Percentiles rank a stretch among this genome's conserved stretches.
Evolutionary conservation across 163 green algal species (phyloP).

Genomic region (Scenedesmus sp.): DNA sequence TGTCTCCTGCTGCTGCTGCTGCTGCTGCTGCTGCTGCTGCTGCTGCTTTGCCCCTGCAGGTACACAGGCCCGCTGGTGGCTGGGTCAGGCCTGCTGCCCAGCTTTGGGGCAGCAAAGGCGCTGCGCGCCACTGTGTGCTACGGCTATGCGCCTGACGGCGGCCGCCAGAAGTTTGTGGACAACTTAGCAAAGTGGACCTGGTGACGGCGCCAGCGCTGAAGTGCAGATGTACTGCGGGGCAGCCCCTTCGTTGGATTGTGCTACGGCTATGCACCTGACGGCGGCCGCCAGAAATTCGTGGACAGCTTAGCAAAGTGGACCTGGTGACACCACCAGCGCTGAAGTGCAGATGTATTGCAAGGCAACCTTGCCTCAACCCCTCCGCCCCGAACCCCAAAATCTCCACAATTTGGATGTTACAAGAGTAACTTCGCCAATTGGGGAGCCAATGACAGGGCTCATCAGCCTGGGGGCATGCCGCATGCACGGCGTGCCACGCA

Average conservation of each 20-base stretch:
- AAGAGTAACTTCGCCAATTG: too few species aligned
- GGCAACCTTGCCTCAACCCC: too few species aligned
- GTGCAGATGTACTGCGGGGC: too few species aligned
- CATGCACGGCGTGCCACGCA: too few species aligned
- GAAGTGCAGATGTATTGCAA: too few species aligned
- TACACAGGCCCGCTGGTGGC: neutral
- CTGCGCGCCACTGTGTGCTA: neutral
- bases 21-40: neutral
- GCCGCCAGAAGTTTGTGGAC: neutral
- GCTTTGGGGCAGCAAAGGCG: neutral
- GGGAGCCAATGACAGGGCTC: too few species aligned
- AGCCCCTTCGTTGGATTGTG: neutral
- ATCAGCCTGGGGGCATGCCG: too few species aligned
- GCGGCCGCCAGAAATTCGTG: neutral
- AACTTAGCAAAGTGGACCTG: neutral
- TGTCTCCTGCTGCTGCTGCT: neutral
- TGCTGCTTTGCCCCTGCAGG: neutral
- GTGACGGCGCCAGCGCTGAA: neutral
- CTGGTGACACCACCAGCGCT: neutral
- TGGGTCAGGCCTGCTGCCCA: neutral
- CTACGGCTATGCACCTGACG: neutral
- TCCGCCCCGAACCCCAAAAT: too few species aligned
- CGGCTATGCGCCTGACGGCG: neutral
- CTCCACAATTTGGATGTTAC: too few species aligned
- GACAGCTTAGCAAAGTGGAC: neutral